Percentiles rank a stretch among this genome's conserved stretches.
Evolutionary conservation across 495 filamentous ascomycete species (phyloP).

Genomic region (Xylaria nigripes): DNA sequence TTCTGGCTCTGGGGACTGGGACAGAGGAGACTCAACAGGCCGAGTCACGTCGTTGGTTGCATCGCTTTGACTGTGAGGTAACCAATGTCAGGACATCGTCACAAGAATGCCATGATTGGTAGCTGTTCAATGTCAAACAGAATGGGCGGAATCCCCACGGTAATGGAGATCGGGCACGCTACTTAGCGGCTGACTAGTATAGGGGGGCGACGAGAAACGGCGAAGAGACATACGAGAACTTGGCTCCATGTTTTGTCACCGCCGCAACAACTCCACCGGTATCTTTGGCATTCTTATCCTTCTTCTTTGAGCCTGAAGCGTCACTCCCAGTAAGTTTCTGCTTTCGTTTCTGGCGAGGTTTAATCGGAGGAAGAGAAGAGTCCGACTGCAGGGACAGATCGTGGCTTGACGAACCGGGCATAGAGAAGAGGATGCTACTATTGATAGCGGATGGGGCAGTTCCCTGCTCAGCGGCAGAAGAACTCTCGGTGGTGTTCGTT

Average conservation of each 20-base stretch:
- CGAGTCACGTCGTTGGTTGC: constrained; percentile 29
- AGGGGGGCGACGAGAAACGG: not conserved
- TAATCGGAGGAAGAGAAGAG: constrained; percentile 22
- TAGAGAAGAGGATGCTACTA: constrained; percentile 33
- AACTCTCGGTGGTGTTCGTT: constrained; percentile 19
- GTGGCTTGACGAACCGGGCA: constrained; percentile 39
- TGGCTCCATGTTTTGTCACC: constrained; percentile 44
- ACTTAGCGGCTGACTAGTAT: not conserved
- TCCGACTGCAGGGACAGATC: constrained; percentile 24
- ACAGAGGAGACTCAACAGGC: constrained; percentile 32
- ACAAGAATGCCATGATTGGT: not conserved
- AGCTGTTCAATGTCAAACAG: not conserved
- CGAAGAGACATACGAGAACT: constrained; percentile 37
- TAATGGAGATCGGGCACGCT: not conserved
- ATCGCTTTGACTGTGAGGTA: constrained; percentile 21
- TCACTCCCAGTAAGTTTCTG: constrained; percentile 25
- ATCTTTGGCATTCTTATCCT: constrained; percentile 47
- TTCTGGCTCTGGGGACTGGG: constrained; percentile 35
- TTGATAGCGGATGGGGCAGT: constrained; percentile 27
- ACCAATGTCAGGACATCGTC: constrained; percentile 13
- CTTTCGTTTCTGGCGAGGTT: constrained; percentile 22
- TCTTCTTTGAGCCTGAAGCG: constrained; percentile 38
- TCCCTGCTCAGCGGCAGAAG: constrained; percentile 33
- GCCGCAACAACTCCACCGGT: constrained; percentile 42
- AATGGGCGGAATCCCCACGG: not conserved